Evolutionary conservation across 1,284 basidiomycete species (phyloP).

Genomic region (Pseudozyma hubeiensis): DNA sequence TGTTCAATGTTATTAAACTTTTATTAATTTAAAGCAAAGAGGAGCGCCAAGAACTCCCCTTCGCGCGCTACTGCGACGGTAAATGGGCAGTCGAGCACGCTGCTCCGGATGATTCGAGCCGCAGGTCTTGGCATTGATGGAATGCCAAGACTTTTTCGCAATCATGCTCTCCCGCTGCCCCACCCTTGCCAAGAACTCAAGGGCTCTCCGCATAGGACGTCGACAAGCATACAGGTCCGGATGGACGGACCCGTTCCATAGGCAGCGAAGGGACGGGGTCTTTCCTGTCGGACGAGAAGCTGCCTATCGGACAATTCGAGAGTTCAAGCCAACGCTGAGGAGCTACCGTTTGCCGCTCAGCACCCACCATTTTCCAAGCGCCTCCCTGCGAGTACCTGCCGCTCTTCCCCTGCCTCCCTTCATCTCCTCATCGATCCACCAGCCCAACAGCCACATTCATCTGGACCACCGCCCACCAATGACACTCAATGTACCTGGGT

Average conservation of each 20-base stretch:
- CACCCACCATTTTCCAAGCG: no score
- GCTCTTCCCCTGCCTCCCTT: no score
- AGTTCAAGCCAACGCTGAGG: not conserved
- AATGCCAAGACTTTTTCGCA: constrained; percentile 38
- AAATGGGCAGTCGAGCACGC: not conserved
- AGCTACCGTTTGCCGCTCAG: no score
- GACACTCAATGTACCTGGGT: no score
- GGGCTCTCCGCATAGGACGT: not conserved
- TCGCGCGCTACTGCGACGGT: not conserved
- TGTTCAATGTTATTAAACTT: no score
- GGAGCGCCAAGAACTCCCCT: constrained; percentile 4
- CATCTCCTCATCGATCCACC: no score
- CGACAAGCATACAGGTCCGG: not conserved
- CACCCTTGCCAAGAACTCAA: constrained; percentile 3
- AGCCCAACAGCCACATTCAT: no score
- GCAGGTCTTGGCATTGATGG: constrained; percentile 41
- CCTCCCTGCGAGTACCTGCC: no score
- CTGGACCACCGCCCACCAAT: no score
- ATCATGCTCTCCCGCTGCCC: constrained; percentile 5
- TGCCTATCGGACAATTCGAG: not conserved
- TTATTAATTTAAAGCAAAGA: no score
- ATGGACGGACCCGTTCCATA: not conserved
- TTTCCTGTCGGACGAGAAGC: constrained; percentile 10
- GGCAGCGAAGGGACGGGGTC: not conserved
- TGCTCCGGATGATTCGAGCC: constrained; percentile 2